Evolutionary conservation across 148 eudicot species (phyloP).

Genomic region (Salicornia ramosissima): DNA sequence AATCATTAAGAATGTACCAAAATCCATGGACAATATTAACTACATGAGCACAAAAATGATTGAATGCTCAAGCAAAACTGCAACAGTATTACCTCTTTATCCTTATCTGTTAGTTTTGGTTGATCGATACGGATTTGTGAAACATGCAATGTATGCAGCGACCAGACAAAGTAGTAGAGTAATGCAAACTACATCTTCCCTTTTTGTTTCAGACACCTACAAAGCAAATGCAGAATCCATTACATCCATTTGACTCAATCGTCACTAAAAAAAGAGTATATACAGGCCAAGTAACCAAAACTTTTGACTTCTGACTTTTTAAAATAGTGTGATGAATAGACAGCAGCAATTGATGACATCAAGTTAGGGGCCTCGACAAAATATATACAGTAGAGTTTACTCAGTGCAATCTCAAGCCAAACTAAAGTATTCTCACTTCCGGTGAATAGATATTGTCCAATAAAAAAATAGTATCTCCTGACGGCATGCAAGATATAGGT

Average conservation of each 20-base stretch:
- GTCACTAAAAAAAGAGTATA: background rate
- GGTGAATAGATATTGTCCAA: constrained; percentile 89
- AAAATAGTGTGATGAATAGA: background rate
- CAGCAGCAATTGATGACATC: background rate
- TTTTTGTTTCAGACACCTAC: constrained; percentile 72
- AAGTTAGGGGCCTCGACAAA: no score
- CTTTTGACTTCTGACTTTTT: background rate
- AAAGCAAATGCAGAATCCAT: background rate
- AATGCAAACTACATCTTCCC: constrained; percentile 68
- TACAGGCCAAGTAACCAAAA: background rate
- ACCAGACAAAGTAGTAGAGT: constrained; percentile 76
- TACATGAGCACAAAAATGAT: no score
- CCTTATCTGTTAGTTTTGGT: constrained; percentile 80
- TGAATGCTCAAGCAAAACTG: no score
- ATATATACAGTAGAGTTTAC: no score
- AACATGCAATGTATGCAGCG: constrained; percentile 75
- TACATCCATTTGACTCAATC: background rate
- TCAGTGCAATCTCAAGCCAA: constrained; percentile 76
- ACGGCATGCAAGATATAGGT: constrained; percentile 60
- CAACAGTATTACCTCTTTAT: constrained; percentile 56
- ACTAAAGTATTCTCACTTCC: constrained; percentile 96
- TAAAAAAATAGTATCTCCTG: constrained; percentile 89
- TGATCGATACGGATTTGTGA: constrained; percentile 76
- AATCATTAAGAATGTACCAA: no score
- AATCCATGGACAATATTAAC: no score